Conservation (phyloP, 352 stramenopile genomes). For the Pythium chondricola region DNA sequence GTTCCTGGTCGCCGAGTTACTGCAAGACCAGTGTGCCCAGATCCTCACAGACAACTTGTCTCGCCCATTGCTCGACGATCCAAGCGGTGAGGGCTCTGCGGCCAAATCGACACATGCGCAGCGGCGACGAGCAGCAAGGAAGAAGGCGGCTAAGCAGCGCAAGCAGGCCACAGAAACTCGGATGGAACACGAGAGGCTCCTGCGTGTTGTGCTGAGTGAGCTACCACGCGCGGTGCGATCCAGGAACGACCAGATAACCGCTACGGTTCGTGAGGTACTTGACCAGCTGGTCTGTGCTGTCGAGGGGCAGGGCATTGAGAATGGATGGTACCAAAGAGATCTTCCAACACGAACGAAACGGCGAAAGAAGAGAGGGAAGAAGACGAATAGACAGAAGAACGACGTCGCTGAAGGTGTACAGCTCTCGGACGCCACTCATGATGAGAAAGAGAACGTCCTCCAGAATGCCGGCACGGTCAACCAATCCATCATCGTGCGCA, state of each 20-base stretch:
- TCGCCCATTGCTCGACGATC: background rate
- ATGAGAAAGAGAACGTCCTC: slow-evolving; percentile 13
- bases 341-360: slow-evolving; percentile 8
- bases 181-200: slow-evolving; percentile 27
- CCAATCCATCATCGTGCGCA: slow-evolving; percentile 6
- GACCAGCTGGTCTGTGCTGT: slow-evolving; percentile 34
- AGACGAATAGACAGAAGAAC: slow-evolving; percentile 12
- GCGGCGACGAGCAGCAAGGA: slow-evolving; percentile 49
- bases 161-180: slow-evolving; percentile 36
- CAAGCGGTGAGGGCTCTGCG: background rate
- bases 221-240: slow-evolving; percentile 24
- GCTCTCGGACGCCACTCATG: background rate
- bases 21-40: slow-evolving; percentile 68
- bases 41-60: slow-evolving; percentile 49
- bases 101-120: slow-evolving; percentile 23
- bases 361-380: slow-evolving; percentile 24
- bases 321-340: background rate
- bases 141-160: slow-evolving; percentile 61
- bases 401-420: background rate
- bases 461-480: background rate
- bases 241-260: slow-evolving; percentile 19
- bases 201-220: slow-evolving; percentile 38
- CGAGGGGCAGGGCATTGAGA: slow-evolving; percentile 11
- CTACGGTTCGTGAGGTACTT: slow-evolving; percentile 29
- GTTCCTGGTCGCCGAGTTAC: slow-evolving; percentile 61